phyloP scores from a whole-genome alignment of 371 early-diverging fungal species.

The Syncephalastrum racemosum region DNA sequence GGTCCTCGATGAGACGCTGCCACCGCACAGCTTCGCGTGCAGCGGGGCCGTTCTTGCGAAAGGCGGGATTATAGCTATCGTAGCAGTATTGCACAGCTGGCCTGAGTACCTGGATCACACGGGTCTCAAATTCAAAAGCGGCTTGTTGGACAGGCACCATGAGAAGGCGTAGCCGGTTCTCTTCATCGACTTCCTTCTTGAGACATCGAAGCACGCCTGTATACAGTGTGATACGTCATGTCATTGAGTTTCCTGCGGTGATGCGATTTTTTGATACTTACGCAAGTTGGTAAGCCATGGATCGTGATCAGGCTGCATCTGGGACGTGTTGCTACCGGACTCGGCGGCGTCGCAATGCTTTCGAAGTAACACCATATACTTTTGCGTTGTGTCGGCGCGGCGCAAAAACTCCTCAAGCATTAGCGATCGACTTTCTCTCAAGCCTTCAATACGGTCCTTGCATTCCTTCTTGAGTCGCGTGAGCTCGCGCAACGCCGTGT shows the following conservation, averaged over 20 bases:
- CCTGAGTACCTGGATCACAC: conserved; percentile 20
- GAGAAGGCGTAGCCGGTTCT: conserved; percentile 32
- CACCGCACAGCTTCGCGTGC: conserved; percentile 17
- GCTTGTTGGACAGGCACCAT: conserved; percentile 37
- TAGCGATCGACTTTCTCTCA: conserved; percentile 17
- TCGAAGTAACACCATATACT: conserved; percentile 26
- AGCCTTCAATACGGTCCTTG: conserved; percentile 23
- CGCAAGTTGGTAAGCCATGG: conserved; percentile 38
- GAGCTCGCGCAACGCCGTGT: conserved; percentile 17
- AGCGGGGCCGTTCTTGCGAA: conserved; percentile 15
- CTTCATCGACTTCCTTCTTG: conserved; percentile 44
- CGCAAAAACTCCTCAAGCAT: conserved; percentile 28
- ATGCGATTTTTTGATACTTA: conserved; percentile 15
- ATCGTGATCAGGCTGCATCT: conserved; percentile 12
- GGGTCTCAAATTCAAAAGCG: conserved; percentile 21
- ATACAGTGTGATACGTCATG: neutral
- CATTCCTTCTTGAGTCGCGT: conserved; percentile 21
- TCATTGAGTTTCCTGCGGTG: neutral
- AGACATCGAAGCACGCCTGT: conserved; percentile 37
- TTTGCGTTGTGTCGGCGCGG: conserved; percentile 29
- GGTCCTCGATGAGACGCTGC: conserved; percentile 17
- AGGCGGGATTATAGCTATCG: conserved; percentile 14
- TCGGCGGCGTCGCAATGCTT: conserved; percentile 25
- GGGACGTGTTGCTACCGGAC: neutral
- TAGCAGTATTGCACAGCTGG: conserved; percentile 27